phyloP scores from a whole-genome alignment of 2,329 filamentous ascomycete genomes.

The Ophiognomonia clavigignenti-juglandacearum region DNA sequence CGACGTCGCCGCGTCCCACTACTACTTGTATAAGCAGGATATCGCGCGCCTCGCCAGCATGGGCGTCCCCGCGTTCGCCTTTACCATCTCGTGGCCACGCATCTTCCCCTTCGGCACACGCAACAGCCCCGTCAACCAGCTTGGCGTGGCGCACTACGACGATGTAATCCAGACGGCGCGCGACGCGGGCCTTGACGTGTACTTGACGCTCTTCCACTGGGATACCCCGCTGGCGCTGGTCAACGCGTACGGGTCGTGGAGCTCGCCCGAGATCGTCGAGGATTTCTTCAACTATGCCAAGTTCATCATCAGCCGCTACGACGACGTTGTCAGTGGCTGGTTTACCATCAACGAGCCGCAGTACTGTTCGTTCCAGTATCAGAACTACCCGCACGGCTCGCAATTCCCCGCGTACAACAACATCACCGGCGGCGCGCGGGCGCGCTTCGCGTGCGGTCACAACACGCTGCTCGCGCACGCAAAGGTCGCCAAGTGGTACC shows the following conservation, averaged over 20 bases:
- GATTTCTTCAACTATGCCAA: constrained; percentile 11
- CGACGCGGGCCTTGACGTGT: constrained; percentile 1
- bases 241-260: constrained; percentile 6
- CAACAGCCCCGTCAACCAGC: constrained; percentile 6
- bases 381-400: constrained; percentile 1
- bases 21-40: constrained; percentile 9
- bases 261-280: constrained; percentile 1
- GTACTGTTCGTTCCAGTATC: constrained; percentile 8
- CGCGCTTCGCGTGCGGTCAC: constrained; percentile 8
- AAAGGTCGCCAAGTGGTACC: constrained; percentile 6
- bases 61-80: constrained; percentile 4
- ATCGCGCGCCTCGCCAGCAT: constrained; percentile 3
- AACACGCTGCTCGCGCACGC: constrained; percentile 8
- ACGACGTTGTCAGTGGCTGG: constrained; percentile 1
- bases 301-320: constrained; percentile 5
- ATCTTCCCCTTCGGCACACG: constrained; percentile 5
- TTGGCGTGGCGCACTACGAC: constrained; percentile 5
- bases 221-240: constrained; percentile 6
- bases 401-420: constrained; percentile 10
- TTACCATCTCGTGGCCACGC: constrained; percentile 5
- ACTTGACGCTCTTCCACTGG: constrained; percentile 8
- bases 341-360: constrained; percentile 10
- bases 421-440: constrained; percentile 1
- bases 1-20: constrained; percentile 5
- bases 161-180: constrained; percentile 4